Base-by-base conservation (phyloP, 176 grass and related monocot genomes). In the Avena insularis region DNA sequence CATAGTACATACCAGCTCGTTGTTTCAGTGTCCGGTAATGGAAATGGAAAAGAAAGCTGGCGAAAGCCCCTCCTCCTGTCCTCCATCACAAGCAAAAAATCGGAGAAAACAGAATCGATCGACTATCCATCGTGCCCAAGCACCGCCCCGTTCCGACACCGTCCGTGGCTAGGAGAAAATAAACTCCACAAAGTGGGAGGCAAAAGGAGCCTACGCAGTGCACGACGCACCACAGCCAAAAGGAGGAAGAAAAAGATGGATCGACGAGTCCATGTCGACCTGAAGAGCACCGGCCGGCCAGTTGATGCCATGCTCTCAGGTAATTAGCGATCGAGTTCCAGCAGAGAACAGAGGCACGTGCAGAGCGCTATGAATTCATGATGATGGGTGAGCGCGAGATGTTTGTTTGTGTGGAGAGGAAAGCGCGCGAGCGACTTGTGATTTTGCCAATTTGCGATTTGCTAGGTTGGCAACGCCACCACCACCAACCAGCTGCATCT, bases 161-260 rank as follows among this genome's bases (percentile, higher is more conserved):
- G 29, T 29, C 12, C 14, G 13, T 69, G 17, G 65, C 29, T 17
- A 69, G 66, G 49, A 16, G 25, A 47, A 53, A 71, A 79, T 33
- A 54, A n/a, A 46, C 79, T 13, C 6, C 79, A 65, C 20, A 36
- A 25, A 81, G 77, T 77, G 83, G 82, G 59, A 48, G 38, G 13
- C 29, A 59, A 89, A 89, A 89, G 88, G 76, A 55, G 38, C n/a
- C 82, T 3, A 40, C 51, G 59, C 31, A 90, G 83, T 71, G 83
- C 78, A 86, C 71, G 15, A 0, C 60, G 88, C 83, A 82, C 78
- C 36, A 12, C 6, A 59, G n/a, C 45, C 29, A 12, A 33, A 33
- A 35, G 16, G 7, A 9, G 6, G 40, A 55, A 8, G 51, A 29
- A 8, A 3, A 16, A 6, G 10, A 54, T 6, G 9, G 40, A 46